phyloP scores from a whole-genome alignment of 768 basidiomycete genomes.

The Termitomyces heimii region DNA sequence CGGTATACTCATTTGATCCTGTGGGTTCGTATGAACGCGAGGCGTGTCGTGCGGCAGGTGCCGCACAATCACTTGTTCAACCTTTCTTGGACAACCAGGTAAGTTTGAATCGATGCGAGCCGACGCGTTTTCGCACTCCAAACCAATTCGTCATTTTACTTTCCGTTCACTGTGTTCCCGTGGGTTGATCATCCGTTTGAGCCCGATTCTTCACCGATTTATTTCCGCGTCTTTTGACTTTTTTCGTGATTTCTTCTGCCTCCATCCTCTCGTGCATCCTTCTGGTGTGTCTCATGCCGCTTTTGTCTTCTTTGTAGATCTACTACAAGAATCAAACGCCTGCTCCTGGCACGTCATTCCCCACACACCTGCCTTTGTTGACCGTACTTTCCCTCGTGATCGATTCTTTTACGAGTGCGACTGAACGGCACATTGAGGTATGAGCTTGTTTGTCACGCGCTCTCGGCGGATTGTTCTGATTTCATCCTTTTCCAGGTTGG shows the following conservation, averaged over 20 bases:
- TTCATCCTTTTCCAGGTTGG: slow-evolving; percentile 58
- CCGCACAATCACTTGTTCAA: slow-evolving; percentile 91
- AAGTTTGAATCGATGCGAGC: slow-evolving; percentile 26
- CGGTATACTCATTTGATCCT: slow-evolving; percentile 99
- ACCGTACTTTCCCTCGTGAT: slow-evolving; percentile 84
- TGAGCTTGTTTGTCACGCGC: slow-evolving; percentile 16
- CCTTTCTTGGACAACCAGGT: slow-evolving; percentile 99
- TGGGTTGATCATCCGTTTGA: slow-evolving; percentile 10
- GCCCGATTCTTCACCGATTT: slow-evolving; percentile 46
- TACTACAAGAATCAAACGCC: slow-evolving; percentile 95
- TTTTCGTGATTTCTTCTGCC: slow-evolving; percentile 14
- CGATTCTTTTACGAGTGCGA: slow-evolving; percentile 95
- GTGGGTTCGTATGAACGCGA: slow-evolving; percentile 98
- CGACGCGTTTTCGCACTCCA: slow-evolving; percentile 12
- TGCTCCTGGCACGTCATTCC: slow-evolving; percentile 66
- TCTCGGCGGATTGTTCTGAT: slow-evolving; percentile 8
- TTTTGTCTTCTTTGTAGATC: slow-evolving; percentile 49
- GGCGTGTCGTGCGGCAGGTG: slow-evolving; percentile 92
- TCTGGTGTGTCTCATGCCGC: slow-evolving; percentile 17
- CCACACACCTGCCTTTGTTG: slow-evolving; percentile 73
- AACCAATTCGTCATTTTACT: slow-evolving; percentile 15
- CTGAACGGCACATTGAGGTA: slow-evolving; percentile 97
- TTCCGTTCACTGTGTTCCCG: slow-evolving; percentile 9
- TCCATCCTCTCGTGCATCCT: slow-evolving; percentile 10
- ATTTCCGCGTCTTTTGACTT: slow-evolving; percentile 23